Evolutionary conservation across 2,329 filamentous ascomycete species (phyloP).

Genomic region (Reticulascus tulasneorum): DNA sequence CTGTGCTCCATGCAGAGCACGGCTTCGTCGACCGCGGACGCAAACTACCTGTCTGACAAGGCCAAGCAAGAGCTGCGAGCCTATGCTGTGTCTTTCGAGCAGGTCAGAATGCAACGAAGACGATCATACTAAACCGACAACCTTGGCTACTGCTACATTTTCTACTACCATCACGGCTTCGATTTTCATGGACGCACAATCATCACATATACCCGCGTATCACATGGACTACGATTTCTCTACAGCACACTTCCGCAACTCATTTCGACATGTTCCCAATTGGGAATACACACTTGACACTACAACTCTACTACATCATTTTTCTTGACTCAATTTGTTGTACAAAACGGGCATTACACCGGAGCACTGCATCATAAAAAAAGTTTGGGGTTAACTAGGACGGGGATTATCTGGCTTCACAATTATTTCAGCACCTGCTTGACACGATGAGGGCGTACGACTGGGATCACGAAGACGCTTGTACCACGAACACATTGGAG

Average conservation of each 20-base stretch:
- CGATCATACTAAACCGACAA: conserved; percentile 45
- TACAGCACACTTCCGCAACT: conserved; percentile 24
- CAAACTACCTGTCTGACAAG: conserved; percentile 64
- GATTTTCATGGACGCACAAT: no score
- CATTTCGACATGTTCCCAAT: conserved; percentile 23
- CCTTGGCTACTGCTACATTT: conserved; percentile 17
- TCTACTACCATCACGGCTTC: conserved; percentile 21
- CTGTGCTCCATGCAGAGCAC: conserved; percentile 73
- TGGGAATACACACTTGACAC: conserved; percentile 15
- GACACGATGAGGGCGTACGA: conserved; percentile 22
- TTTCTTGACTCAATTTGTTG: conserved; percentile 24
- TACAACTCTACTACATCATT: conserved; percentile 16
- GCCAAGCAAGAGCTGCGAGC: conserved; percentile 75
- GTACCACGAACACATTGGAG: conserved; percentile 7
- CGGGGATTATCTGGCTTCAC: conserved; percentile 21
- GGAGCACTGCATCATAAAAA: conserved; percentile 49
- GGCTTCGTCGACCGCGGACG: conserved; percentile 48
- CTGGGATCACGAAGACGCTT: conserved; percentile 12
- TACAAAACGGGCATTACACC: conserved; percentile 44
- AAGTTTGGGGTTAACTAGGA: conserved; percentile 10
- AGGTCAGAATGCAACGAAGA: conserved; percentile 60
- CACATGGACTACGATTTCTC: no score
- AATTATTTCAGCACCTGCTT: conserved; percentile 22
- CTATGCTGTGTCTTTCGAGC: conserved; percentile 87
- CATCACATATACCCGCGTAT: no score